These are phyloP conservation scores for Geotrichum carabidarum DNA, from an alignment of 1,139 yeast species.

Conservation along the genomic window DNA sequence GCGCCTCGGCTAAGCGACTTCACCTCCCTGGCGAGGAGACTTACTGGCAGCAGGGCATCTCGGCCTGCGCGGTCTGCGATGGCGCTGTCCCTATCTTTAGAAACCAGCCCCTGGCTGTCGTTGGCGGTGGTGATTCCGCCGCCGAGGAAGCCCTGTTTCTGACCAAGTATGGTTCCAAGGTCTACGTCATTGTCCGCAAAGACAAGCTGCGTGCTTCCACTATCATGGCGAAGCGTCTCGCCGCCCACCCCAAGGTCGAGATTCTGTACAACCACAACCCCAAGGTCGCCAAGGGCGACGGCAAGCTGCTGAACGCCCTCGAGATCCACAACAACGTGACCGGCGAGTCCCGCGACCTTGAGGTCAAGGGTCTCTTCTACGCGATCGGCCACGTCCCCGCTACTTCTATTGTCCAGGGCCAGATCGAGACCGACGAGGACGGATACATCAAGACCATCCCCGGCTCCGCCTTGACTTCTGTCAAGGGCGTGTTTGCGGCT, in stretches of 20 bases:
- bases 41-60: slow-evolving; percentile 98
- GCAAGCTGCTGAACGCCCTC: slow-evolving; percentile 45
- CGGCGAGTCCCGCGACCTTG: slow-evolving; percentile 60
- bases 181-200: slow-evolving; percentile 85
- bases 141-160: slow-evolving; percentile 96
- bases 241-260: slow-evolving; percentile 80
- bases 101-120: slow-evolving; percentile 92
- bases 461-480: slow-evolving; percentile 82
- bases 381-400: slow-evolving; percentile 99
- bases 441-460: slow-evolving; percentile 88
- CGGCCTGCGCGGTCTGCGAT: slow-evolving; percentile 99
- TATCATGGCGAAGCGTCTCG: slow-evolving; percentile 92
- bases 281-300: slow-evolving; percentile 87
- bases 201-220: slow-evolving; percentile 90
- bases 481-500: slow-evolving; percentile 93
- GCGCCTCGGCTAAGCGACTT: slow-evolving; percentile 95
- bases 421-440: slow-evolving; percentile 75
- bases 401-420: slow-evolving; percentile 69
- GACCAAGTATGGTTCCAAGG: slow-evolving; percentile 96
- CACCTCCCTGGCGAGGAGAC: slow-evolving; percentile 91
- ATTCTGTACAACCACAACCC: slow-evolving; percentile 83
- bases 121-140: slow-evolving; percentile 99
- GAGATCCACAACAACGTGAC: slow-evolving; percentile 63
- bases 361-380: slow-evolving; percentile 88
- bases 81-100: slow-evolving; percentile 99